phyloP scores from a whole-genome alignment of 1,139 yeast species.

The Blastobotrys buckinghamii region DNA sequence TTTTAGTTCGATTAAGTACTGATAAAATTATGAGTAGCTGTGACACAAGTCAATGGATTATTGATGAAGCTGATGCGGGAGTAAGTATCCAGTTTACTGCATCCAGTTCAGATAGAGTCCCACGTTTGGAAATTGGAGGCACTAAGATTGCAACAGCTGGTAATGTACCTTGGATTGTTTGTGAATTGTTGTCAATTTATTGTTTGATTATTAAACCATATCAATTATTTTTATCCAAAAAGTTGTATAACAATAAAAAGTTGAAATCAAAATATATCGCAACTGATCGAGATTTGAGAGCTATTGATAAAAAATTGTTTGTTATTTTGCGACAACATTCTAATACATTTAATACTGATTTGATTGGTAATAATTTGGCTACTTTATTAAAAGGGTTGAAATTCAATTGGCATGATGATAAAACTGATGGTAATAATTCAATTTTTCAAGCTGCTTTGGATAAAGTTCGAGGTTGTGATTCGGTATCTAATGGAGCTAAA shows the following conservation, averaged over 20 bases:
- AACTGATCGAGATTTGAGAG: background rate
- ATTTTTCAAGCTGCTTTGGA: background rate
- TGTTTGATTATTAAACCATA: conserved; percentile 1
- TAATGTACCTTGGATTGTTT: conserved; percentile 6
- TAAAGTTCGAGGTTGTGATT: background rate
- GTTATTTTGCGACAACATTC: background rate
- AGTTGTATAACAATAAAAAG: background rate
- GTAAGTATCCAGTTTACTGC: background rate
- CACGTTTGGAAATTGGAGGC: background rate
- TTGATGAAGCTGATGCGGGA: too few species aligned
- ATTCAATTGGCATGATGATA: background rate
- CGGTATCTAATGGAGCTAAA: background rate
- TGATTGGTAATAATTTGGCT: background rate
- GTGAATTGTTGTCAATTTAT: conserved; percentile 1
- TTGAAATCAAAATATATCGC: too few species aligned
- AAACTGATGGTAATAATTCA: background rate
- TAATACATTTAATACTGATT: background rate
- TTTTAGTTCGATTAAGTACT: conserved; percentile 1
- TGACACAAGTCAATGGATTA: background rate
- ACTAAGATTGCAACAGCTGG: background rate
- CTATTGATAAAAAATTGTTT: background rate
- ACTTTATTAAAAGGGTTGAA: background rate
- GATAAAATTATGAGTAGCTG: background rate
- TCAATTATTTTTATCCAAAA: background rate
- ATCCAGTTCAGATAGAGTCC: background rate